phyloP scores from a whole-genome alignment of 1,284 basidiomycete genomes.

The Chalciporus sp. region DNA sequence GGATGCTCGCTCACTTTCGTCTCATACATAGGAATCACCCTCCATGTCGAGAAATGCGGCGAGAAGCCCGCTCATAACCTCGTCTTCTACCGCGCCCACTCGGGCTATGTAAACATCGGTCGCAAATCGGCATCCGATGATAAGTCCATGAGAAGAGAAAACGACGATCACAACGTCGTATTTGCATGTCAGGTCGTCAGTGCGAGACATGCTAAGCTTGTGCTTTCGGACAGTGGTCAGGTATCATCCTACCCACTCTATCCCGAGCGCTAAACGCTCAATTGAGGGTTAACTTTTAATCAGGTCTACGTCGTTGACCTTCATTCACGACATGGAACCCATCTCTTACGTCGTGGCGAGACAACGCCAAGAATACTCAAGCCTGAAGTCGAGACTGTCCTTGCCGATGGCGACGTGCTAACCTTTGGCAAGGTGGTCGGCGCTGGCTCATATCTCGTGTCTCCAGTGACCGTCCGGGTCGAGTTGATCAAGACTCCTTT shows the following conservation, averaged over 20 bases:
- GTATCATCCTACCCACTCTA: conserved; percentile 13
- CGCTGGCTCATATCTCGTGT: conserved; percentile 55
- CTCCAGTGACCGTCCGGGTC: conserved; percentile 59
- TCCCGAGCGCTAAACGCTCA: conserved; percentile 14
- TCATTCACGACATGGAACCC: conserved; percentile 36
- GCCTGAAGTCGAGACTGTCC: conserved; percentile 41
- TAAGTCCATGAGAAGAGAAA: conserved; percentile 38
- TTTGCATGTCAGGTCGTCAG: conserved; percentile 37
- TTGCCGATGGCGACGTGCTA: conserved; percentile 64
- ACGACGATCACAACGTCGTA: conserved; percentile 36
- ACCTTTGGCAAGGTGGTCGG: conserved; percentile 76
- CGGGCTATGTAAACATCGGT: conserved; percentile 32
- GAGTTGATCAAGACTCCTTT: conserved; percentile 48
- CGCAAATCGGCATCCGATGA: conserved; percentile 38
- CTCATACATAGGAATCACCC: conserved; percentile 24
- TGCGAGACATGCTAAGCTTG: conserved; percentile 35
- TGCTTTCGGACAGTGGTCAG: conserved; percentile 35
- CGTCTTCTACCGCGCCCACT: conserved; percentile 30
- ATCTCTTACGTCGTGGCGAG: conserved; percentile 27
- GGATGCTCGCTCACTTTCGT: conserved; percentile 11
- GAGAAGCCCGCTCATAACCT: conserved; percentile 33
- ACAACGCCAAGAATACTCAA: conserved; percentile 22
- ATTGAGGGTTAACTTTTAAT: neutral
- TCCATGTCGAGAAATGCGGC: conserved; percentile 34
- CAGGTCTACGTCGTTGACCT: conserved; percentile 38